Evolutionary conservation across 768 basidiomycete species (phyloP).

Genomic region (Russula emetica): DNA sequence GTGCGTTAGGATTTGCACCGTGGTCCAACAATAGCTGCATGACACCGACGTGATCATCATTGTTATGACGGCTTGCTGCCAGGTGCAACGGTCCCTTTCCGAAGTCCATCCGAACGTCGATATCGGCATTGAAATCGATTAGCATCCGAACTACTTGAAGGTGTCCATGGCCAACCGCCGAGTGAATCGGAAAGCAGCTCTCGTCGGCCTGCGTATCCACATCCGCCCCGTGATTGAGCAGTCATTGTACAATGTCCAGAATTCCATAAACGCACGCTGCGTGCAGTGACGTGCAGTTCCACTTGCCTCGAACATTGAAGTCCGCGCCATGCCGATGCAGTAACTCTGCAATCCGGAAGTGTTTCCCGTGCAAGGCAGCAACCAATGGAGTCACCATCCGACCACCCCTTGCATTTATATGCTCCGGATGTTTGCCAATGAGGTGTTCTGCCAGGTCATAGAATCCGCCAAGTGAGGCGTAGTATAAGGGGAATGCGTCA

Average conservation of each 20-base stretch:
- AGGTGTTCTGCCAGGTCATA: neutral
- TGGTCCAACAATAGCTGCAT: neutral
- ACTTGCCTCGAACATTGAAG: neutral
- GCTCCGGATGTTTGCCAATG: neutral
- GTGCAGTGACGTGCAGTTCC: neutral
- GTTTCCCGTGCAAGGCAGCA: neutral
- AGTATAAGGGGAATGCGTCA: neutral
- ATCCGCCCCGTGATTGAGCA: neutral
- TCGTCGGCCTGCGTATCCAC: neutral
- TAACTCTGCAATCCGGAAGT: neutral
- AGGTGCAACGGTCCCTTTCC: neutral
- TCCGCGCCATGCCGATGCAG: neutral
- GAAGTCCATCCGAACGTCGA: neutral
- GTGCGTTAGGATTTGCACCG: neutral
- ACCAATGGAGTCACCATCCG: neutral
- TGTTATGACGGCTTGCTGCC: neutral
- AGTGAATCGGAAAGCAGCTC: neutral
- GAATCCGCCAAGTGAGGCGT: constrained; percentile 6
- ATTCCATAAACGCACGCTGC: rapidly evolving
- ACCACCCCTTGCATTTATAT: neutral
- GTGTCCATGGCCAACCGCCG: neutral
- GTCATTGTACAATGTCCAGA: neutral
- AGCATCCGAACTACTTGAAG: neutral
- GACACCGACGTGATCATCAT: neutral
- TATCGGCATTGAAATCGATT: neutral